Percentiles rank a stretch among this genome's conserved stretches.
These are phyloP conservation scores for Colletotrichum coccodes DNA, from an alignment of 2,329 filamentous ascomycete genomes.

Conservation along the genomic window DNA sequence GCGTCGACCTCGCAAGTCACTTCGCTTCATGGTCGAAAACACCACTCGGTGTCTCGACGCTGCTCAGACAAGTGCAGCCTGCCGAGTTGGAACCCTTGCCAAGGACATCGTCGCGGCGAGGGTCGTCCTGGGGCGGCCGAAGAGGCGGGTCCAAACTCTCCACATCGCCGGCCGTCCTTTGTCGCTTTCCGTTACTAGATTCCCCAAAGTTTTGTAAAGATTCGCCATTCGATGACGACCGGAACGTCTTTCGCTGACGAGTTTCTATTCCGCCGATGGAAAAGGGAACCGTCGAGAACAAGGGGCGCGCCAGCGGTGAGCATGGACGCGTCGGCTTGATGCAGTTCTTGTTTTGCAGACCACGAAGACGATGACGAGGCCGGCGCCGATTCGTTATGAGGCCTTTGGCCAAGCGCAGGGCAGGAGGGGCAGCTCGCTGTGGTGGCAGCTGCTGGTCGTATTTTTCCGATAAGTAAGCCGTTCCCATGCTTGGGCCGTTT, in stretches of 20 bases:
- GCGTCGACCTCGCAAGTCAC: neutral
- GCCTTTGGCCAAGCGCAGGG: neutral
- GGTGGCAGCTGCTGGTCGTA: neutral
- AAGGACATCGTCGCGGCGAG: neutral
- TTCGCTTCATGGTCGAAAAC: neutral
- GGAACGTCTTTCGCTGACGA: neutral
- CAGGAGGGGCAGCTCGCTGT: too few relatives aligned
- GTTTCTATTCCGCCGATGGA: too few relatives aligned
- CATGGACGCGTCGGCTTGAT: slow-evolving; percentile 9
- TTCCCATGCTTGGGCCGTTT: neutral
- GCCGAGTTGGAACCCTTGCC: neutral
- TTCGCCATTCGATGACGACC: neutral
- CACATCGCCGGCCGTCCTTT: neutral
- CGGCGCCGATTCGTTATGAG: neutral
- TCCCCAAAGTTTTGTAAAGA: neutral
- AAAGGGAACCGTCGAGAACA: neutral
- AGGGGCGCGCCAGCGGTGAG: neutral
- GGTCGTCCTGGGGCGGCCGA: neutral
- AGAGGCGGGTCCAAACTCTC: neutral
- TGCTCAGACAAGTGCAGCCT: neutral
- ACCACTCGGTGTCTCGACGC: neutral
- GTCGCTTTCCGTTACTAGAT: neutral
- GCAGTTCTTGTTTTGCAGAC: neutral
- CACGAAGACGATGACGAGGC: slow-evolving; percentile 27
- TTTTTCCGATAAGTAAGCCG: neutral